Evolutionary conservation across 441 rosid genomes (phyloP), one percentile per base, ranked within the genome.

Genomic region (Adansonia madagascariensis): DNA sequence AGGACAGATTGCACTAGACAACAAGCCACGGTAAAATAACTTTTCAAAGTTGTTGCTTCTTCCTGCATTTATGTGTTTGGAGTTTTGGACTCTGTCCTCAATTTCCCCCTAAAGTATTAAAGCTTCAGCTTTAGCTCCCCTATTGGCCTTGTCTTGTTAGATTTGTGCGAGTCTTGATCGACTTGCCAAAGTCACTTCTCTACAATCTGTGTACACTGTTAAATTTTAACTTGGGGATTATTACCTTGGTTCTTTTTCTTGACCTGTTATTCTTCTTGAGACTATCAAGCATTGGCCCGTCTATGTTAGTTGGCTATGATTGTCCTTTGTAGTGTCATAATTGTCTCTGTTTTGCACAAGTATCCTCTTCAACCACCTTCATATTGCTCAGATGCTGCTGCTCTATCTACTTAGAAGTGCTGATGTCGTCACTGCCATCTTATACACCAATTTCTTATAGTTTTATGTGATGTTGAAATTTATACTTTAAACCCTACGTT

Each of bases 111-210:
- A 15, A 50, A 31, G 18, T 31, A 27, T 71, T 71, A 71, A 15
- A 50, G 18, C n/a, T 22, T 73, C 66, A 43, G 44, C 52, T 41
- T 41, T 3, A 18, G 39, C 75, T 72, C 20, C 18, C 14, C 22
- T 57, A 39, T 41, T 31, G 35, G 35, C 35, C 27, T 53, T 53
- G 75, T 57, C 65, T 7, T 73, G 56, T 59, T 74, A 24, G 77
- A 47, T 74, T n/a, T 15, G 67, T 44, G 15, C 46, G 46, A 60
- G 57, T 59, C 77, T 44, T 74, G 15, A 27, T 22, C 0, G 50
- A 56, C 50, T 53, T 53, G 43, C n/a, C 41, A 56, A 73, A 15
- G 66, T 46, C 44, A 31, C 35, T 31, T 31, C 35, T 15, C n/a
- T 74, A 15, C 46, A 46, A 53, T 35, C 61, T 15, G 24, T 71